Evolutionary conservation across 257 asterid species (phyloP), one percentile per base, ranked within the genome.

Genomic region (Capsicum rhomboideum): DNA sequence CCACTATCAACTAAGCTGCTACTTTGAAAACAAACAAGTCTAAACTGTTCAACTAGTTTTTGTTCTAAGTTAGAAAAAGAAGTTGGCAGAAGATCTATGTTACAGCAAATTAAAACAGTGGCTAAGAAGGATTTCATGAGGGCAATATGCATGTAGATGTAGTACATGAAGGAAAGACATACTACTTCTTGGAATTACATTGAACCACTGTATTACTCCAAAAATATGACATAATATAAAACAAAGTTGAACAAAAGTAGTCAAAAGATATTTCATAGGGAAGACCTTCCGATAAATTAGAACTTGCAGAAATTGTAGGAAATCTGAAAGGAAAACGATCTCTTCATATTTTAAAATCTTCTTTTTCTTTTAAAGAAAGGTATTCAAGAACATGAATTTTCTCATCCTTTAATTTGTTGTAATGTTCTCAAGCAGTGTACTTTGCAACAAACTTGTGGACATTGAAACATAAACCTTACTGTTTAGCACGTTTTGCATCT

Each of bases 401-500:
- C 20, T 20, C 18, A 34, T 7, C 8, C 28, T 8, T 67, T 12
- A 28, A 28, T 63, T 69, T 18, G 16, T 37, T 34, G 78, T 67
- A 17, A 31, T 17, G 21, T 67, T 67, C 72, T 64, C 79, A 4
- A 9, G 9, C 26, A 78, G 82, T 69, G 26, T 40, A 29, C 16
- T 46, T 28, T 13, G 13, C 29, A 42, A 34, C 17, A 29, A 66
- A 80, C 4, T 83, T 8, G 61, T 49, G 26, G 26, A 50, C 10
- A 50, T 31, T 66, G 14, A 42, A 44, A 8, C 11, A 29, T 2
- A 82, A 69, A 17, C 78, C 90, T 71, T 94, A 96, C 98, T 92
- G 97, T 87, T 93, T 96, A 82, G 97, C 87, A 42, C 91, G 94
- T 82, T 91, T 94, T 6, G 91, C 75, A 40, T 94, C 98, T 10